Evolutionary conservation across 257 asterid species (phyloP).

Genomic region (Galeopsis tetrahit): DNA sequence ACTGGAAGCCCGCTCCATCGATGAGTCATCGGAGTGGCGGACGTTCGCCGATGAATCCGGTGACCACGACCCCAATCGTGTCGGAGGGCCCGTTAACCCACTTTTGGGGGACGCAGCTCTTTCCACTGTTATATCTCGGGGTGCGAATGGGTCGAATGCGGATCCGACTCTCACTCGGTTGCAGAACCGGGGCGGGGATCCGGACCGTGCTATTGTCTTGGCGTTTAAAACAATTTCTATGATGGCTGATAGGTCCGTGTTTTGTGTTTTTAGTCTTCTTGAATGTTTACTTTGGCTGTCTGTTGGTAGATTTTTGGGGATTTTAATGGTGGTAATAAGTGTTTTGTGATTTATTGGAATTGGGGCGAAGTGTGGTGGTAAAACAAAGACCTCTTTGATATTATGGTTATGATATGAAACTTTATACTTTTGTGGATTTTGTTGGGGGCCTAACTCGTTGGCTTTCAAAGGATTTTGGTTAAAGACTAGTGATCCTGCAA

Average conservation of each 20-base stretch:
- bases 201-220: conserved; percentile 78
- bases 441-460: not conserved
- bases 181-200: conserved; percentile 96
- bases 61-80: conserved; percentile 91
- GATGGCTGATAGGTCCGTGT: conserved; percentile 90
- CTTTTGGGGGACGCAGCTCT: conserved; percentile 74
- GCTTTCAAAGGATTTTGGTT: not conserved
- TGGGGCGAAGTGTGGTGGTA: conserved; percentile 3
- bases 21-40: conserved; percentile 95
- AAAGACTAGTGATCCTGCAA: not conserved
- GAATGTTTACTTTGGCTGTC: not conserved
- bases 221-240: conserved; percentile 83
- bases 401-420: not conserved
- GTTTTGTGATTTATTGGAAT: conserved; percentile 32
- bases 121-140: conserved; percentile 76
- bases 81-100: conserved; percentile 94
- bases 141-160: conserved; percentile 56
- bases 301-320: not conserved
- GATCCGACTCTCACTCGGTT: conserved; percentile 69
- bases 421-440: not conserved
- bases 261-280: not conserved
- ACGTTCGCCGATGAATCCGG: conserved; percentile 91
- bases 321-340: conserved; percentile 25
- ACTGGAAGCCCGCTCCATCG: conserved; percentile 84
- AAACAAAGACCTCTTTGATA: not conserved